phyloP scores from a whole-genome alignment of 352 stramenopile species.

The Phytopythium kandeliae region DNA sequence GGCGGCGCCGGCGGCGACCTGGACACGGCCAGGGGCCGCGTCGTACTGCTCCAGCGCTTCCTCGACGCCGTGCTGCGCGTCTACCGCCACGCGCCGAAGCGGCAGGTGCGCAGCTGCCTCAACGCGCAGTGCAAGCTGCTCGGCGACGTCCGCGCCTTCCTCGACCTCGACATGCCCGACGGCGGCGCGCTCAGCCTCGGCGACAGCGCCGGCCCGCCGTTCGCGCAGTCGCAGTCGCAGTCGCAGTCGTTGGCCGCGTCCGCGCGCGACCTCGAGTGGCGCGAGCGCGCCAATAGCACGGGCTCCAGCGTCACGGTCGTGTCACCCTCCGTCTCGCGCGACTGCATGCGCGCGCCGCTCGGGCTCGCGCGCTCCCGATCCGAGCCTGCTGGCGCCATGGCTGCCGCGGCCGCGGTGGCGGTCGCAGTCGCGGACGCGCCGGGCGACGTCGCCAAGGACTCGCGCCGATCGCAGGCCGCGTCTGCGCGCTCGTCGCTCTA shows the following conservation, averaged over 20 bases:
- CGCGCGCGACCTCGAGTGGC: constrained; percentile 4
- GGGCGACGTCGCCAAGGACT: too few species aligned
- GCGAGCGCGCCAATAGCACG: background rate
- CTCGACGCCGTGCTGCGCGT: constrained; percentile 41
- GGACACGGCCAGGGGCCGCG: constrained; percentile 28
- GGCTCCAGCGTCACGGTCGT: constrained; percentile 1
- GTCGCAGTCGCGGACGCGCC: too few species aligned
- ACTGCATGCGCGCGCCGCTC: background rate
- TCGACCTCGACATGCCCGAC: constrained; percentile 25
- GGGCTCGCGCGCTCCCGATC: background rate
- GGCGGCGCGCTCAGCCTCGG: constrained; percentile 9
- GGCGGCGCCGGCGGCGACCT: constrained; percentile 12
- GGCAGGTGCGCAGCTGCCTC: constrained; percentile 53
- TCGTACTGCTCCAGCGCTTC: constrained; percentile 41
- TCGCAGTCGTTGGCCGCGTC: constrained; percentile 6
- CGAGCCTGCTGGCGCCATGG: background rate
- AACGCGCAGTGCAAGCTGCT: constrained; percentile 44
- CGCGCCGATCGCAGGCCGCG: background rate
- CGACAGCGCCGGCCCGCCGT: constrained; percentile 12
- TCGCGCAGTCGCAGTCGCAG: too few species aligned
- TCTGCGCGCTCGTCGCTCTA: constrained; percentile 27
- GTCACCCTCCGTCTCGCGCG: constrained; percentile 8
- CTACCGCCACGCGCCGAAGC: constrained; percentile 37
- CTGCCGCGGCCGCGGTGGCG: too few species aligned
- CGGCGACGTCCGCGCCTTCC: constrained; percentile 36